Evolutionary conservation across 495 filamentous ascomycete species (phyloP).

Genomic region (Trichoderma gamsii): DNA sequence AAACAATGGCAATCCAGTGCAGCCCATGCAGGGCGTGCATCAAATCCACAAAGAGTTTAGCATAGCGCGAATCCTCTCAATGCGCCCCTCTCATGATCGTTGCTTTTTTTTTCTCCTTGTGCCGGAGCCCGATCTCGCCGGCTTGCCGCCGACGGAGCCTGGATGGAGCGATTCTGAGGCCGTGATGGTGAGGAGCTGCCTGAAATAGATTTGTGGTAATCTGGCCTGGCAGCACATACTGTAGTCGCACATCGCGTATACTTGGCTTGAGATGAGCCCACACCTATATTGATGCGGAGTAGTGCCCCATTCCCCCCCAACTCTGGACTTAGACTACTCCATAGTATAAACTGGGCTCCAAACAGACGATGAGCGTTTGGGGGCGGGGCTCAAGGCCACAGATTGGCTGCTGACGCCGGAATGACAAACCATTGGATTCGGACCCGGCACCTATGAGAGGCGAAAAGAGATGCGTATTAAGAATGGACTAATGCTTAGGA

Average conservation of each 20-base stretch:
- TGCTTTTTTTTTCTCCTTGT: background rate
- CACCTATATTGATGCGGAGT: no score
- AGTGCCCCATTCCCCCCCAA: no score
- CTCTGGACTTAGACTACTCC: no score
- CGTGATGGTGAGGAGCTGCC: background rate
- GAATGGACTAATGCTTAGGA: background rate
- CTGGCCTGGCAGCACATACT: background rate
- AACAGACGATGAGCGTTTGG: no score
- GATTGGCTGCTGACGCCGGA: background rate
- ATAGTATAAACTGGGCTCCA: no score
- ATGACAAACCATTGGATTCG: background rate
- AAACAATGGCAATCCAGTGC: background rate
- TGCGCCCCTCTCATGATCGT: background rate
- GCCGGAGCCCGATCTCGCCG: background rate
- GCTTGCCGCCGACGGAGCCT: background rate
- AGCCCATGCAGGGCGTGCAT: background rate
- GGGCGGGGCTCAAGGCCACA: no score
- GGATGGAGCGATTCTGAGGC: background rate
- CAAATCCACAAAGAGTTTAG: background rate
- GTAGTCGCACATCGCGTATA: background rate
- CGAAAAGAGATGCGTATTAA: background rate
- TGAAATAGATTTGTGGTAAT: background rate
- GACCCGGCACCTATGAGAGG: no score
- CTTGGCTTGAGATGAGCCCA: background rate
- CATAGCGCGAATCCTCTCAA: background rate